Evolutionary conservation across 129 eudicot species (phyloP).

Genomic region (Tagetes patula): DNA sequence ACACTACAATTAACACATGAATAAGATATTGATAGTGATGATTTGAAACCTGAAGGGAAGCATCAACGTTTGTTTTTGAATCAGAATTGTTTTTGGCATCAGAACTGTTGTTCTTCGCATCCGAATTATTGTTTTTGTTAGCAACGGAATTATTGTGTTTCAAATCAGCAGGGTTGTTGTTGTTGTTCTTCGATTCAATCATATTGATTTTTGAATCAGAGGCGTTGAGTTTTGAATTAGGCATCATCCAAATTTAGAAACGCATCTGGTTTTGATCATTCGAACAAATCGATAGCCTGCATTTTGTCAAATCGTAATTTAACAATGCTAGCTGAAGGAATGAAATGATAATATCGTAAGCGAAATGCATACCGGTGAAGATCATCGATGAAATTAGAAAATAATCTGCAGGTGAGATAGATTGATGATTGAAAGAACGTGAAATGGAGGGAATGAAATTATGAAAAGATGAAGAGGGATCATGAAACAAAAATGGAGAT

Average conservation of each 20-base stretch:
- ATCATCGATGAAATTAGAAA: conserved; percentile 18
- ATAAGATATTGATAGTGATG: not conserved
- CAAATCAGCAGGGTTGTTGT: conserved; percentile 17
- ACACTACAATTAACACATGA: not conserved
- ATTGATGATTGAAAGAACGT: not conserved
- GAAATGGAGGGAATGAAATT: not conserved
- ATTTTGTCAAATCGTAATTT: not conserved
- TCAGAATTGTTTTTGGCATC: conserved; percentile 16
- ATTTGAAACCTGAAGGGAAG: conserved; percentile 30
- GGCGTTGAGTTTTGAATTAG: conserved; percentile 15
- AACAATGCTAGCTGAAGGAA: not conserved
- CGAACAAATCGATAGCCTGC: conserved; percentile 23
- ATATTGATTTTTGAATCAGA: conserved; percentile 21
- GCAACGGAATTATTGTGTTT: not conserved
- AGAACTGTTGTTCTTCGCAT: conserved; percentile 19
- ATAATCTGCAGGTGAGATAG: not conserved
- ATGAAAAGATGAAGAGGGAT: not conserved
- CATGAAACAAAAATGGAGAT: conserved; percentile 21
- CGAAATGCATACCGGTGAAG: not conserved
- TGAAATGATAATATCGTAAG: not conserved
- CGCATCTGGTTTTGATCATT: conserved; percentile 10
- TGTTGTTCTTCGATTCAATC: conserved; percentile 30
- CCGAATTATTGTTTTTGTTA: conserved; percentile 24
- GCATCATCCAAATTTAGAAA: conserved; percentile 23
- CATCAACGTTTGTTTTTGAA: conserved; percentile 26